These are phyloP conservation scores for Alternaria ethzedia DNA, from an alignment of 2,329 filamentous ascomycete species.

Conservation along the genomic window DNA sequence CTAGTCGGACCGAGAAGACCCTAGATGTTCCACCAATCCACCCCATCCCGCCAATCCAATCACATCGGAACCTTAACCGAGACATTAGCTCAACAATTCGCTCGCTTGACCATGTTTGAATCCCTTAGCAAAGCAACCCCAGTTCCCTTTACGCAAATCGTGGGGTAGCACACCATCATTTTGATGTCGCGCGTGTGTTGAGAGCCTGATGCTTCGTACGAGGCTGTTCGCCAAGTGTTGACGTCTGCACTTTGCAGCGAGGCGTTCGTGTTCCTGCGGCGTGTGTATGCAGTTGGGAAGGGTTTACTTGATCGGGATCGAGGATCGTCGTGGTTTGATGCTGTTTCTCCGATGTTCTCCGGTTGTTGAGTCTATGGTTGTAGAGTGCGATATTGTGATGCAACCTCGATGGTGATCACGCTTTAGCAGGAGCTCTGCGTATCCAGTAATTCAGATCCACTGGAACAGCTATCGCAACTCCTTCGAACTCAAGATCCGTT, in stretches of 20 bases:
- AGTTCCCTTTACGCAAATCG: constrained; percentile 26
- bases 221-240: background rate
- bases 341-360: constrained; percentile 15
- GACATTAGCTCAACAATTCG: background rate
- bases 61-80: background rate
- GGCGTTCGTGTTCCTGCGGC: constrained; percentile 3
- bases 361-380: background rate
- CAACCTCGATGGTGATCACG: background rate
- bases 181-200: constrained; percentile 7
- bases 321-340: background rate
- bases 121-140: constrained; percentile 12
- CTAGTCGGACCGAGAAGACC: constrained; percentile 3
- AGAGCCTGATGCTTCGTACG: background rate
- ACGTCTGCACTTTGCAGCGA: background rate
- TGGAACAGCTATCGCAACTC: background rate
- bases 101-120: constrained; percentile 10
- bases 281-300: background rate
- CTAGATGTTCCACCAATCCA: constrained; percentile 14
- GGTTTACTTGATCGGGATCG: background rate
- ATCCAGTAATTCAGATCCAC: background rate
- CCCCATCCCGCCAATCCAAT: background rate
- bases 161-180: constrained; percentile 20
- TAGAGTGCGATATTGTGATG: background rate
- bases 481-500: background rate
- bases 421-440: background rate